phyloP scores from a whole-genome alignment of 1,284 basidiomycete species.

The Psilocybe mexicana region DNA sequence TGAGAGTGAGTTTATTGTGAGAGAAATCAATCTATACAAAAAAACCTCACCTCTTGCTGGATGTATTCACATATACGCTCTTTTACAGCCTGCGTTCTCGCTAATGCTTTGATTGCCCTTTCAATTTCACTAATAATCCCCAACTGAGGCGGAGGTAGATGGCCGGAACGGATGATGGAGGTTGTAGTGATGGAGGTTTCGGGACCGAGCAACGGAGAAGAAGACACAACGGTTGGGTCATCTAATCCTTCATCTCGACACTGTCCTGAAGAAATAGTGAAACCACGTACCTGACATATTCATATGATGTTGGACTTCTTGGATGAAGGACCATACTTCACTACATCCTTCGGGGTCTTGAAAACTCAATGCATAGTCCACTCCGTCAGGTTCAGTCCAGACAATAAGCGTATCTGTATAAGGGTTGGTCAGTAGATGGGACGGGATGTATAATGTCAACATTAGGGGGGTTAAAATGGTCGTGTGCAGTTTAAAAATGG shows the following conservation, averaged over 20 bases:
- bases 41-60: conserved; percentile 60
- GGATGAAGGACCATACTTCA: conserved; percentile 97
- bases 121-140: conserved; percentile 79
- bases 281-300: conserved; percentile 51
- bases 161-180: conserved; percentile 67
- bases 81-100: conserved; percentile 65
- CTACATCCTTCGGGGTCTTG: conserved; percentile 95
- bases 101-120: conserved; percentile 68
- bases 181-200: conserved; percentile 60
- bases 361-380: conserved; percentile 96
- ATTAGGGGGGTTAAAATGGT: conserved; percentile 4
- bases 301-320: conserved; percentile 90
- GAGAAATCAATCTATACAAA: conserved; percentile 6
- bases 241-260: conserved; percentile 33
- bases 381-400: conserved; percentile 95
- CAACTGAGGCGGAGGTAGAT: conserved; percentile 68
- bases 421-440: conserved; percentile 13
- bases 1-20: not conserved
- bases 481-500: conserved; percentile 14
- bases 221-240: conserved; percentile 48
- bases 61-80: conserved; percentile 86
- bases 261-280: conserved; percentile 1
- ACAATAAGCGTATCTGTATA: conserved; percentile 92
- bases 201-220: conserved; percentile 58
- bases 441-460: conserved; percentile 13